Conservation (phyloP, 805 yeast genomes). For the Helenozyma rhizophorensis region DNA sequence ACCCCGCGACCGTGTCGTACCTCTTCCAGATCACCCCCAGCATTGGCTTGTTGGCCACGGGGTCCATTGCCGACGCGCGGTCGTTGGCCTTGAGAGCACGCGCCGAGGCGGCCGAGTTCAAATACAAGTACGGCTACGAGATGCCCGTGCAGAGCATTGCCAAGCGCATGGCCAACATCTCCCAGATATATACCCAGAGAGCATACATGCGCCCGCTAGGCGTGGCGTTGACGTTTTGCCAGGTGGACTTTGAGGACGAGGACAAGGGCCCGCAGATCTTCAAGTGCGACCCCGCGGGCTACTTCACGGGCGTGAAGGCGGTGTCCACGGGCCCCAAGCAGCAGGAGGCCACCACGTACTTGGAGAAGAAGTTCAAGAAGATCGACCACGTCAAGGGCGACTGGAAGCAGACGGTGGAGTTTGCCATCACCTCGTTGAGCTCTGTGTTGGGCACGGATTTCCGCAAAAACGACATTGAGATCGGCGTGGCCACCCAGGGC, state of each 20-base stretch:
- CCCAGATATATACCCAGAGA: conserved; percentile 94
- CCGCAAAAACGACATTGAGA: conserved; percentile 87
- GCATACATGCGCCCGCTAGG: conserved; percentile 99
- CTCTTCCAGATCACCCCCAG: conserved; percentile 75
- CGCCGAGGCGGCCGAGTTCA: conserved; percentile 92
- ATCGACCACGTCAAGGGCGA: conserved; percentile 67
- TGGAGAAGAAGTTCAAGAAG: conserved; percentile 84
- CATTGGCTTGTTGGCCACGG: conserved; percentile 89
- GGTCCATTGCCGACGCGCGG: conserved; percentile 94
- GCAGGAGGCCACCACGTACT: conserved; percentile 85
- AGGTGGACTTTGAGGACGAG: conserved; percentile 68
- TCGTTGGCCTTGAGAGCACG: conserved; percentile 87
- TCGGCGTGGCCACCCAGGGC: conserved; percentile 77
- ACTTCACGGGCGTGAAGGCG: conserved; percentile 85
- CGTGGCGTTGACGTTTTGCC: conserved; percentile 82
- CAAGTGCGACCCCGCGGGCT: conserved; percentile 98
- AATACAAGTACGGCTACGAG: conserved; percentile 91
- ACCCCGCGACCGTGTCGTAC: conserved; percentile 81
- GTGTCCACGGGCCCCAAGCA: conserved; percentile 96
- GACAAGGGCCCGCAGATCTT: conserved; percentile 84
- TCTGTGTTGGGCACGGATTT: conserved; percentile 89
- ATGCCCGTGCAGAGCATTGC: conserved; percentile 93
- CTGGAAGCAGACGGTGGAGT: conserved; percentile 86
- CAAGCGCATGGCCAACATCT: conserved; percentile 91
- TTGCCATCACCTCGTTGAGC: conserved; percentile 81